These are phyloP conservation scores for Aspergillus coremiiformis DNA, from an alignment of 495 filamentous ascomycete genomes.

Conservation along the genomic window DNA sequence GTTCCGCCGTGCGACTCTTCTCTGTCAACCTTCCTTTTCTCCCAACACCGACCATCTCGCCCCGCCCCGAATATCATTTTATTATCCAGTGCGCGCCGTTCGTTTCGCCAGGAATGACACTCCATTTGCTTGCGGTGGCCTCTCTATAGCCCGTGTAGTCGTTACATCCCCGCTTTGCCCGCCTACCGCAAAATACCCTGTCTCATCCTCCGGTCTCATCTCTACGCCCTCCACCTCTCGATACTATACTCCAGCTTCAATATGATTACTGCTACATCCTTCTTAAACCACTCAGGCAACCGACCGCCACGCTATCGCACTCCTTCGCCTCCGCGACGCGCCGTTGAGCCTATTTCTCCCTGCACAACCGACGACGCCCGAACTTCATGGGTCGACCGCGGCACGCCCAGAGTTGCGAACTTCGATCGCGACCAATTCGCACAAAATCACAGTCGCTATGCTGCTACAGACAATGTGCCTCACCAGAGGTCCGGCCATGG, in stretches of 20 bases:
- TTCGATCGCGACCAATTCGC: constrained; percentile 24
- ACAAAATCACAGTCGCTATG: constrained; percentile 15
- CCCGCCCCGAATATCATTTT: constrained; percentile 16
- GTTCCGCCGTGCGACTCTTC: constrained; percentile 28
- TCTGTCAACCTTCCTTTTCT: constrained; percentile 21
- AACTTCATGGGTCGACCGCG: constrained; percentile 29
- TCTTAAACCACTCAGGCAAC: constrained; percentile 31
- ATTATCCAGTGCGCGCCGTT: constrained; percentile 23
- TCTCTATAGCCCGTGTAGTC: constrained; percentile 43
- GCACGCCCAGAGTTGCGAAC: constrained; percentile 18
- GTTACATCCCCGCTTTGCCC: constrained; percentile 43
- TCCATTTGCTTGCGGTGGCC: constrained; percentile 37
- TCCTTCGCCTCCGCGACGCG: constrained; percentile 48
- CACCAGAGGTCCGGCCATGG: constrained; percentile 38
- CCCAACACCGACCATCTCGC: constrained; percentile 19
- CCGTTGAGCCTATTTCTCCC: constrained; percentile 47
- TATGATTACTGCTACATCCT: constrained; percentile 44
- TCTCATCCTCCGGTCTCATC: constrained; percentile 25
- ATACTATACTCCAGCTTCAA: constrained; percentile 14
- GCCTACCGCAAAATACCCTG: constrained; percentile 27
- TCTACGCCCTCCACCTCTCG: constrained; percentile 7
- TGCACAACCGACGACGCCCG: constrained; percentile 28
- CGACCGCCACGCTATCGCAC: constrained; percentile 47
- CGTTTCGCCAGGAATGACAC: constrained; percentile 41
- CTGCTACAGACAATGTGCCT: constrained; percentile 15